A percentile compares a stretch with the other conserved stretches of the same genome.
phyloP scores from a whole-genome alignment of 2,329 filamentous ascomycete species.

The Fusarium sp. region DNA sequence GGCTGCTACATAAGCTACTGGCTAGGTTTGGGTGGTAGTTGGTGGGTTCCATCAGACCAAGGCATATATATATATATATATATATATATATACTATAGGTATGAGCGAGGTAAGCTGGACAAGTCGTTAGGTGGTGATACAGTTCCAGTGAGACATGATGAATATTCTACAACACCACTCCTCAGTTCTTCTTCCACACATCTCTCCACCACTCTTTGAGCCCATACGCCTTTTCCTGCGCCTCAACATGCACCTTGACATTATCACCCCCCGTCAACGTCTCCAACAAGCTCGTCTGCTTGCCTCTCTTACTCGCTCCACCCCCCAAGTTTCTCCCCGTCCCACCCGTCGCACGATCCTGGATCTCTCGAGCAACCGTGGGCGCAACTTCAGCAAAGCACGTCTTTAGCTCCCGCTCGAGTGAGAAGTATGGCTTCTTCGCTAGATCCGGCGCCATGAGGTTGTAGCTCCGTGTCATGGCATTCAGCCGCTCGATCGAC shows the following conservation, averaged over 20 bases:
- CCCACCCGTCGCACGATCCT: slow-evolving; percentile 67
- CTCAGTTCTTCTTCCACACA: slow-evolving; percentile 62
- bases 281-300: slow-evolving; percentile 67
- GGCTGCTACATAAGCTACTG: not conserved
- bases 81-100: too few relatives aligned
- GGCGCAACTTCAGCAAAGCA: slow-evolving; percentile 92
- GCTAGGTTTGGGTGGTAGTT: not conserved
- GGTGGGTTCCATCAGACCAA: not conserved
- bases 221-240: slow-evolving; percentile 80
- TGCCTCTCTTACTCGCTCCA: slow-evolving; percentile 47
- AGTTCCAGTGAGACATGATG: not conserved
- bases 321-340: slow-evolving; percentile 50
- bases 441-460: slow-evolving; percentile 92
- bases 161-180: slow-evolving; percentile 3
- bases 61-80: too few relatives aligned
- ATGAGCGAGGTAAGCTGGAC: not conserved
- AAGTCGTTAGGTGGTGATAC: not conserved
- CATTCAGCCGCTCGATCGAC: slow-evolving; percentile 81
- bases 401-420: slow-evolving; percentile 81
- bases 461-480: slow-evolving; percentile 87
- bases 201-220: slow-evolving; percentile 92
- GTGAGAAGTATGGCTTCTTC: slow-evolving; percentile 89
- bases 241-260: slow-evolving; percentile 76
- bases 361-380: slow-evolving; percentile 76
- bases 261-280: slow-evolving; percentile 64